Percentiles rank a stretch among this genome's conserved stretches.
Evolutionary conservation across 2,329 filamentous ascomycete species (phyloP).

Genomic region (Fusarium ramigenum): DNA sequence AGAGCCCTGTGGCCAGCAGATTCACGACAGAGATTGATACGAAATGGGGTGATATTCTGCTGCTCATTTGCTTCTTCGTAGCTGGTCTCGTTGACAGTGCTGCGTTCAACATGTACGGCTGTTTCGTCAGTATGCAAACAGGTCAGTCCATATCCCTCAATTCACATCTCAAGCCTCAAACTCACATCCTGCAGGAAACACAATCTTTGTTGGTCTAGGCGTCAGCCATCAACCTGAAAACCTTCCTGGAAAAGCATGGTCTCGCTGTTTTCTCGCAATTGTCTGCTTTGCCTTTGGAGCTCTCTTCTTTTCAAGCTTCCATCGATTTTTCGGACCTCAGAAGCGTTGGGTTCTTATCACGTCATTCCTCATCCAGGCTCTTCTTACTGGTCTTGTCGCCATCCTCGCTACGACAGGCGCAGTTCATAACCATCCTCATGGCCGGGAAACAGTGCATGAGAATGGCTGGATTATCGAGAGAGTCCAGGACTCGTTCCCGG

Average conservation of each 20-base stretch:
- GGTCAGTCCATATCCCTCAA: constrained; percentile 16
- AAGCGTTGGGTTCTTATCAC: constrained; percentile 40
- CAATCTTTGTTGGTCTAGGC: constrained; percentile 42
- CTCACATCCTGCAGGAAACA: constrained; percentile 34
- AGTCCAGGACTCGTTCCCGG: constrained; percentile 37
- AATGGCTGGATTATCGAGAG: constrained; percentile 36
- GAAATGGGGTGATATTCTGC: constrained; percentile 38
- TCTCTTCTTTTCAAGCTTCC: constrained; percentile 43
- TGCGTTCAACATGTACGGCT: constrained; percentile 44
- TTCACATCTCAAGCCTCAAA: background rate
- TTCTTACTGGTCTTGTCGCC: constrained; percentile 39
- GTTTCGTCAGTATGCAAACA: constrained; percentile 45
- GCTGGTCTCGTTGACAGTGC: constrained; percentile 43
- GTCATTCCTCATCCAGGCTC: constrained; percentile 36
- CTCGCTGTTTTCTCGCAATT: constrained; percentile 43
- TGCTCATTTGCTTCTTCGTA: constrained; percentile 40
- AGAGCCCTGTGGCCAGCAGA: constrained; percentile 6
- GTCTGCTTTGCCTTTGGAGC: constrained; percentile 38
- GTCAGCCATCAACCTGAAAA: constrained; percentile 42
- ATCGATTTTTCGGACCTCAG: constrained; percentile 40
- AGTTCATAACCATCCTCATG: constrained; percentile 33
- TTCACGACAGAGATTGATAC: constrained; percentile 34
- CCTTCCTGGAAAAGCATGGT: constrained; percentile 40
- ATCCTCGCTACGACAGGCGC: constrained; percentile 40
- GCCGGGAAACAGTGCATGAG: constrained; percentile 19